Conservation (phyloP, 306 rosid genomes). For the Corylus americana region DNA sequence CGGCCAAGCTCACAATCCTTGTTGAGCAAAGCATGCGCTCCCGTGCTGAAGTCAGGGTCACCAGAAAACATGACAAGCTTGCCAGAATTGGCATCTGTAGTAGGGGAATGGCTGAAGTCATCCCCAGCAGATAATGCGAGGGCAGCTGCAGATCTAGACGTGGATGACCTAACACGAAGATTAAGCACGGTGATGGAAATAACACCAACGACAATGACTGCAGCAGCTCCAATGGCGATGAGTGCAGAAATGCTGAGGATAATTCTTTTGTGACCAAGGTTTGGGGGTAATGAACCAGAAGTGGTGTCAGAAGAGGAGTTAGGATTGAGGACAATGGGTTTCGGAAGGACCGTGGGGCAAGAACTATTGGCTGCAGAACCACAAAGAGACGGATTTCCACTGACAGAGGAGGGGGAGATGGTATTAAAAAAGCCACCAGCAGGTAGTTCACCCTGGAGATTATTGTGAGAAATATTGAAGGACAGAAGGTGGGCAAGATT, state of each 20-base stretch:
- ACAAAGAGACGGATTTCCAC: conserved; percentile 85
- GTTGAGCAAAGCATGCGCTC: conserved; percentile 94
- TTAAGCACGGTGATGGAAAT: conserved; percentile 91
- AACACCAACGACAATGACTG: conserved; percentile 87
- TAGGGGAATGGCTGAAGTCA: conserved; percentile 85
- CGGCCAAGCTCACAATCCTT: conserved; percentile 99
- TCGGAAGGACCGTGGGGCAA: conserved; percentile 86
- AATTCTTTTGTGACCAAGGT: conserved; percentile 67
- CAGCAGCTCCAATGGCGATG: conserved; percentile 98
- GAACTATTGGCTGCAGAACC: conserved; percentile 83
- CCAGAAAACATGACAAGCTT: conserved; percentile 99
- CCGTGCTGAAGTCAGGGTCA: conserved; percentile 90
- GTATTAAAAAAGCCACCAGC: conserved; percentile 92
- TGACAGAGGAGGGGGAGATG: conserved; percentile 68
- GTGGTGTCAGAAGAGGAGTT: conserved; percentile 66
- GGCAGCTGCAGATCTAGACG: conserved; percentile 55
- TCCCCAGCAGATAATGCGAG: conserved; percentile 82
- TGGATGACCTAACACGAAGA: conserved; percentile 71
- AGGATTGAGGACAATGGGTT: conserved; percentile 96
- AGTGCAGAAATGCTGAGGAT: conserved; percentile 98
- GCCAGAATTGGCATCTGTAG: conserved; percentile 94
- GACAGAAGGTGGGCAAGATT: conserved; percentile 76
- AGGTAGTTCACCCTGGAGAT: conserved; percentile 88
- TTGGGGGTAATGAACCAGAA: conserved; percentile 53
- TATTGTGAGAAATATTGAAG: conserved; percentile 93